Evolutionary conservation across 306 rosid genomes (phyloP), one percentile per base, ranked within the genome.

Genomic region (Delonix regia): DNA sequence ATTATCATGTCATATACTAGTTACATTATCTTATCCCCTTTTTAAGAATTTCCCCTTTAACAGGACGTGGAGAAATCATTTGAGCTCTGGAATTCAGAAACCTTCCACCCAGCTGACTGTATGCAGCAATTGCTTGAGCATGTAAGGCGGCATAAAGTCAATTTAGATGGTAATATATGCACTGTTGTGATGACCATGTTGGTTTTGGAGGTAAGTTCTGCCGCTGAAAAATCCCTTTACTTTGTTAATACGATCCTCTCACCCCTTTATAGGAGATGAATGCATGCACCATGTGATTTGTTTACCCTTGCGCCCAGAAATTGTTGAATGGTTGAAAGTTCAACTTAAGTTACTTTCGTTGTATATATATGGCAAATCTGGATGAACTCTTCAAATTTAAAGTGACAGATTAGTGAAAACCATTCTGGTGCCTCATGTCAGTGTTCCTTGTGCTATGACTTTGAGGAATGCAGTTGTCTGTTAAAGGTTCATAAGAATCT

Each of bases 181-280:
- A 79, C 96, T 13, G 94, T 87, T 77, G 88, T 93, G 87, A 96
- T 93, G 44, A 90, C 96, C 79, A 89, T 93, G 62, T 83, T 90
- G 87, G 96, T 93, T 82, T 89, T 93, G 75, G 97, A 93, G 96
- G 97, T 93, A 86, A 47, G 27, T 55, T 65, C 51, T 49, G 69
- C 28, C 70, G 63, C 66, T 67, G 18, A 38, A 15, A 67, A 51
- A 59, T 70, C 44, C 56, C 21, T 51, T 79, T 55, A 18, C 52
- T 51, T 22, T 71, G 12, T 3, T 14, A 42, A 73, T 64, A 36
- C 38, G 19, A 34, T 64, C 30, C 79, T 61, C 14, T 18, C 41
- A 4, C 4, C 48, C 57, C 66, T 22, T 11, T 11, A 55, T 53
- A 53, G 73, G 71, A 42, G 41, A 18, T 63, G 21, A 61, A 81